Percentiles rank a stretch among this genome's conserved stretches.
Conservation (phyloP, 2,329 filamentous ascomycete genomes). For the Trichoderma sp. region DNA sequence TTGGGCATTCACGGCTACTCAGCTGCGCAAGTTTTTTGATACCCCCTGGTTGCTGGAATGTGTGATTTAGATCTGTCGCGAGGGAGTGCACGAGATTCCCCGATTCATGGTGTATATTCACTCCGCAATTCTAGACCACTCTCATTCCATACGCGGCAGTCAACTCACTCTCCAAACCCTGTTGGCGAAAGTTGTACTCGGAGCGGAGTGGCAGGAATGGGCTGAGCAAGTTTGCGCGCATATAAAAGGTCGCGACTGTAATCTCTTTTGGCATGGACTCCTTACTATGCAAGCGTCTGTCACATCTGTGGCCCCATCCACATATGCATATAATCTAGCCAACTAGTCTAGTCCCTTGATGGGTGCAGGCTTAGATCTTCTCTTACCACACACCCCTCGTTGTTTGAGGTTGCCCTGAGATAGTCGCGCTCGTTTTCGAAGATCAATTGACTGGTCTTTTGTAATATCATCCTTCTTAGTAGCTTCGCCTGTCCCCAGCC, state of each 20-base stretch:
- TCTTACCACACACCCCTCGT: background rate
- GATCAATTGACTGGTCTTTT: background rate
- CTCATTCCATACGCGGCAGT: background rate
- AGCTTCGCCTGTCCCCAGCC: background rate
- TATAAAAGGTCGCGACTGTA: background rate
- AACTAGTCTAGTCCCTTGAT: background rate
- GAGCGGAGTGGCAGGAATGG: background rate
- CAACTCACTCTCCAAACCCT: background rate
- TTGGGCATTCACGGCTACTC: background rate
- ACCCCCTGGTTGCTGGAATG: background rate
- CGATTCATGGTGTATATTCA: background rate
- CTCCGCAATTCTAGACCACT: background rate
- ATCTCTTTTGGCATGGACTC: background rate
- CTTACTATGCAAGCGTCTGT: background rate
- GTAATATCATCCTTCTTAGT: background rate
- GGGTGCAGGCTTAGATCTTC: background rate
- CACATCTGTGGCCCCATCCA: background rate
- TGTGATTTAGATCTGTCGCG: background rate
- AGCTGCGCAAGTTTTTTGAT: background rate
- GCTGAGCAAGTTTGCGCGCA: background rate
- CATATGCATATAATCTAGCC: background rate
- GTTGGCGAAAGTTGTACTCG: background rate
- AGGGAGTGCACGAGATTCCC: background rate
- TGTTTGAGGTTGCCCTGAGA: background rate
- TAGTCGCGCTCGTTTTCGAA: background rate